Evolutionary conservation across 2,329 filamentous ascomycete species (phyloP).

Genomic region (Cladosporium velox): DNA sequence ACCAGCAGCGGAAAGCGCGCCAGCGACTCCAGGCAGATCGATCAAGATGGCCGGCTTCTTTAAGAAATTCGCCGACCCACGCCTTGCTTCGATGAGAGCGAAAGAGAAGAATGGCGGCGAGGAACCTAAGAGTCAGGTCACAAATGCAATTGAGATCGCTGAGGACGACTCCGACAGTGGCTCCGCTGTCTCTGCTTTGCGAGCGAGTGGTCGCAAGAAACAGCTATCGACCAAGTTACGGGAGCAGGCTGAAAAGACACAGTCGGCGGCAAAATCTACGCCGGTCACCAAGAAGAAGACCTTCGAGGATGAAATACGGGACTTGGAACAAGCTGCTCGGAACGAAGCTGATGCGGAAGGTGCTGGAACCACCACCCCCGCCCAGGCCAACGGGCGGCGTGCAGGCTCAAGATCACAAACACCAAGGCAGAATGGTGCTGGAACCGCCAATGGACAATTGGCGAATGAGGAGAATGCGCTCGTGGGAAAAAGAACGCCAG

Average conservation of each 20-base stretch:
- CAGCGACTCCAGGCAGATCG: slow-evolving; percentile 14
- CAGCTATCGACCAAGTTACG: slow-evolving; percentile 7
- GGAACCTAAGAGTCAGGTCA: neutral
- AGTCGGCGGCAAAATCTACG: neutral
- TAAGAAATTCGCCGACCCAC: slow-evolving; percentile 19
- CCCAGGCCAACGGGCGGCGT: slow-evolving; percentile 15
- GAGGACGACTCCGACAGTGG: slow-evolving; percentile 8
- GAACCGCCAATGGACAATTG: neutral
- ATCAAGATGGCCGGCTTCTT: slow-evolving; percentile 20
- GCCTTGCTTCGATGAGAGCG: slow-evolving; percentile 11
- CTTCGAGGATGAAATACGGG: slow-evolving; percentile 38
- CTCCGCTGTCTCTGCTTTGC: neutral
- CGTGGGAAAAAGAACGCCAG: neutral
- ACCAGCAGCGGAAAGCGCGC: slow-evolving; percentile 20
- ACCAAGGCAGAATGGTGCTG: neutral
- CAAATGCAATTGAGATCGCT: neutral
- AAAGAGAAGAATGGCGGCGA: slow-evolving; percentile 1
- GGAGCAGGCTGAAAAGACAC: slow-evolving; percentile 2
- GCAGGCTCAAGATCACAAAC: slow-evolving; percentile 11
- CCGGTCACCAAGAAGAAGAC: slow-evolving; percentile 25
- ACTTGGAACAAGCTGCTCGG: slow-evolving; percentile 32
- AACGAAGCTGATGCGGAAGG: slow-evolving; percentile 26
- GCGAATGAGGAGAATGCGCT: neutral
- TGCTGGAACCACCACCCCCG: slow-evolving; percentile 22
- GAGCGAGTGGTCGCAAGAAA: slow-evolving; percentile 10